These are phyloP conservation scores for Colletotrichum tropicale DNA, from an alignment of 2,329 filamentous ascomycete species.

Conservation along the genomic window DNA sequence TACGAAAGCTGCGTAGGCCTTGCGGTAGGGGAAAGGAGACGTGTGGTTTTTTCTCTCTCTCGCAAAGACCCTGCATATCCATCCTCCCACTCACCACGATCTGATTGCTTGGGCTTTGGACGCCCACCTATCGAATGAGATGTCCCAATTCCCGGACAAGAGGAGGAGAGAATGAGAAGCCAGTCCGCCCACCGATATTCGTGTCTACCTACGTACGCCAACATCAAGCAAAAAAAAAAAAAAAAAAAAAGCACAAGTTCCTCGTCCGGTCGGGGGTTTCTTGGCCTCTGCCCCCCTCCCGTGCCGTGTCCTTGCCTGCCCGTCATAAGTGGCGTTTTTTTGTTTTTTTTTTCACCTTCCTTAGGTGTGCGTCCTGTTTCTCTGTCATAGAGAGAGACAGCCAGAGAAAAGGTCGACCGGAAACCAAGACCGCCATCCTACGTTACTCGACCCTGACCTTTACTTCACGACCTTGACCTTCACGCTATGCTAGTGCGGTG, in stretches of 20 bases:
- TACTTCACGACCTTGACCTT: background rate
- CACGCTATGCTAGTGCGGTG: background rate
- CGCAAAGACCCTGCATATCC: constrained; percentile 18
- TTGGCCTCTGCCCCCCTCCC: background rate
- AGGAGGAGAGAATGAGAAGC: too few relatives aligned
- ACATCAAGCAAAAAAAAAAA: background rate
- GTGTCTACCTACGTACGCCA: background rate
- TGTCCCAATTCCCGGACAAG: too few relatives aligned
- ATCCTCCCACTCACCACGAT: background rate
- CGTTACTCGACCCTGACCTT: constrained; percentile 4
- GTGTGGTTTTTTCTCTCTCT: background rate
- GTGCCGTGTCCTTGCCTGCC: background rate
- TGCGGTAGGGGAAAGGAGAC: background rate
- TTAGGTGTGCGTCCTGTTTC: background rate
- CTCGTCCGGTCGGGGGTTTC: background rate
- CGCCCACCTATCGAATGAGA: background rate
- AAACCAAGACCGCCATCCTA: background rate
- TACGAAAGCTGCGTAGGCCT: background rate
- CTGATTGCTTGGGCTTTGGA: background rate
- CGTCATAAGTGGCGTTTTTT: constrained; percentile 18
- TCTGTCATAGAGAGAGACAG: background rate
- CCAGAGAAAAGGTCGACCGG: background rate
- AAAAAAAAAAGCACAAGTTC: background rate
- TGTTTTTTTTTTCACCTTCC: background rate
- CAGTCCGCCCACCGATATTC: background rate